phyloP scores from a whole-genome alignment of 495 filamentous ascomycete genomes.

The Lophiotrema nucula region DNA sequence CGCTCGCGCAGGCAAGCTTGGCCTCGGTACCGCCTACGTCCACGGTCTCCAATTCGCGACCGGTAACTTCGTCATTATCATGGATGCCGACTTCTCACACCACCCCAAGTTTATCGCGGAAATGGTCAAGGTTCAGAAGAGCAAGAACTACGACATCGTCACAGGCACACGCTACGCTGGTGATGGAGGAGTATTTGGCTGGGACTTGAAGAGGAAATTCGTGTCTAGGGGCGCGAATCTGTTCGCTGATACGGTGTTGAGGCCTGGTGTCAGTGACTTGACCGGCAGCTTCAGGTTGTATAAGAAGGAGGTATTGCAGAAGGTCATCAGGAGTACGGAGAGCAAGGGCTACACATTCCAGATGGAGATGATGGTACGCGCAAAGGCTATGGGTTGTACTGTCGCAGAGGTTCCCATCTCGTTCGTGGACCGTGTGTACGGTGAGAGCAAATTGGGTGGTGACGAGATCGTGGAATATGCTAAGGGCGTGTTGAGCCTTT shows the following conservation, averaged over 20 bases:
- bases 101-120: constrained; percentile 93
- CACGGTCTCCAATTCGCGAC: constrained; percentile 84
- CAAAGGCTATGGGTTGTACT: constrained; percentile 86
- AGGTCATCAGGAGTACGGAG: constrained; percentile 84
- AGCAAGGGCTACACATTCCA: constrained; percentile 98
- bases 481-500: constrained; percentile 86
- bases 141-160: constrained; percentile 84
- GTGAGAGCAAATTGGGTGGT: constrained; percentile 91
- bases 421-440: constrained; percentile 94
- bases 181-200: constrained; percentile 90
- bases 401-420: constrained; percentile 93
- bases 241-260: constrained; percentile 89
- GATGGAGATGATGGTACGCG: constrained; percentile 96
- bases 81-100: constrained; percentile 99
- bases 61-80: constrained; percentile 96
- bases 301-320: constrained; percentile 83
- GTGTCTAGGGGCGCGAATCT: constrained; percentile 89
- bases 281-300: constrained; percentile 94
- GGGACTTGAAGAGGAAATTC: constrained; percentile 96
- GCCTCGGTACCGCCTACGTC: constrained; percentile 94
- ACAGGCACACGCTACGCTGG: constrained; percentile 92
- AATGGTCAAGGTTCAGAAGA: constrained; percentile 75
- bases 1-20: constrained; percentile 88
- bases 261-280: constrained; percentile 93
- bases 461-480: constrained; percentile 98